Evolutionary conservation across 345 rosid species (phyloP).

Genomic region (Raphanus raphanistrum): DNA sequence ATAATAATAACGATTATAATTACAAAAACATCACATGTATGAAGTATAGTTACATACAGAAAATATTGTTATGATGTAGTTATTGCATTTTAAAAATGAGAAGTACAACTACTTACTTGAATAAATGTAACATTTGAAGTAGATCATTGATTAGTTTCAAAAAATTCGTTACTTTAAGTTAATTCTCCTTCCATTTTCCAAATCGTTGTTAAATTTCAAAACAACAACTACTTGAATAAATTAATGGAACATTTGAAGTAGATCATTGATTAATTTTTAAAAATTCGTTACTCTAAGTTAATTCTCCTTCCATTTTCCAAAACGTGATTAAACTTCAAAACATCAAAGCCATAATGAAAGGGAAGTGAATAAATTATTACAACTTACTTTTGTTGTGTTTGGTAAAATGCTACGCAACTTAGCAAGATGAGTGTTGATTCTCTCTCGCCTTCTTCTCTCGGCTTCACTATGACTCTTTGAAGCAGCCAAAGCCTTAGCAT

Average conservation of each 20-base stretch:
- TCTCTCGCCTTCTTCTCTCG: conserved; percentile 91
- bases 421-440: conserved; percentile 93
- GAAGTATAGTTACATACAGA: neutral
- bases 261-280: neutral
- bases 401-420: conserved; percentile 92
- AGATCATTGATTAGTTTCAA: neutral
- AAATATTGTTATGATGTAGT: neutral
- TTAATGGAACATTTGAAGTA: neutral
- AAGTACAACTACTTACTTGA: neutral
- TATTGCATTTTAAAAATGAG: neutral
- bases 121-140: neutral
- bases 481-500: conserved; percentile 97
- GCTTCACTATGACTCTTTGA: conserved; percentile 98
- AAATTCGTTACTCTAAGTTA: neutral
- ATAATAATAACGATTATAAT: neutral
- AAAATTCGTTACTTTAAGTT: neutral
- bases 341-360: neutral
- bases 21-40: neutral
- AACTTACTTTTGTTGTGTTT: conserved; percentile 94
- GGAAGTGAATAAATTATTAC: neutral
- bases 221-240: neutral
- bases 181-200: neutral
- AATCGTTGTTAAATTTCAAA: neutral
- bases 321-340: neutral
- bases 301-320: neutral